A percentile compares a stretch with the other conserved stretches of the same genome.
Evolutionary conservation across 2,329 filamentous ascomycete species (phyloP).

Genomic region (Sordariomycetes sp.): DNA sequence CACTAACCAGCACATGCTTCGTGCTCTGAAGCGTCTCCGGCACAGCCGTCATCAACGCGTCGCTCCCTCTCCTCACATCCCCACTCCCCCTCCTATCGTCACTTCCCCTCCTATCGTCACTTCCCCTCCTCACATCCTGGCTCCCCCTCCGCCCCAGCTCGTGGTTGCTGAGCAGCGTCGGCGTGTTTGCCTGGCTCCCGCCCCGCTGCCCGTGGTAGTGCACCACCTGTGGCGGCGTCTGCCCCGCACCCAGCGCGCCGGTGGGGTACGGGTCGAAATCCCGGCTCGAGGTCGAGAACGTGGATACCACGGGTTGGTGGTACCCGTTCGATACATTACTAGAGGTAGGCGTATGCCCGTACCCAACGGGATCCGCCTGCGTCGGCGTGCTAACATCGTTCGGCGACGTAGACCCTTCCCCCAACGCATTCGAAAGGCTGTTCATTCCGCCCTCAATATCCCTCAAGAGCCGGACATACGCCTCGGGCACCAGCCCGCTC

Average conservation of each 20-base stretch:
- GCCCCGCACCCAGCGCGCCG: slow-evolving; percentile 48
- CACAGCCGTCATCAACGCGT: slow-evolving; percentile 2
- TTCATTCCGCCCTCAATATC: slow-evolving; percentile 87
- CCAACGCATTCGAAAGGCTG: slow-evolving; percentile 50
- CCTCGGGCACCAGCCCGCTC: slow-evolving; percentile 88
- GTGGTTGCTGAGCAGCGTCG: slow-evolving; percentile 38
- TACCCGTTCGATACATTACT: slow-evolving; percentile 45
- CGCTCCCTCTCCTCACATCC: background rate
- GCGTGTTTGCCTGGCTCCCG: slow-evolving; percentile 54
- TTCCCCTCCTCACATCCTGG: slow-evolving; percentile 20
- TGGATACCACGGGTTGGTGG: slow-evolving; percentile 53
- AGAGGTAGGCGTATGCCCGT: slow-evolving; percentile 32
- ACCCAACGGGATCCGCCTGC: slow-evolving; percentile 33
- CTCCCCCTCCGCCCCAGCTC: slow-evolving; percentile 31
- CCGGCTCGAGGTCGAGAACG: slow-evolving; percentile 58
- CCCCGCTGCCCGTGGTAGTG: slow-evolving; percentile 56
- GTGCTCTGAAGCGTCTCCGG: background rate
- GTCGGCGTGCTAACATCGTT: slow-evolving; percentile 48
- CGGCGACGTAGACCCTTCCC: slow-evolving; percentile 35
- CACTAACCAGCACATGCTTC: background rate
- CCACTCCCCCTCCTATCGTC: slow-evolving; percentile 19
- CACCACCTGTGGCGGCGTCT: slow-evolving; percentile 50
- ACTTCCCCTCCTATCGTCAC: slow-evolving; percentile 20
- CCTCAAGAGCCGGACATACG: slow-evolving; percentile 82
- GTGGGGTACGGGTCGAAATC: slow-evolving; percentile 57